phyloP scores from a whole-genome alignment of 2,329 filamentous ascomycete genomes.

The Chaetomium olivaceum region DNA sequence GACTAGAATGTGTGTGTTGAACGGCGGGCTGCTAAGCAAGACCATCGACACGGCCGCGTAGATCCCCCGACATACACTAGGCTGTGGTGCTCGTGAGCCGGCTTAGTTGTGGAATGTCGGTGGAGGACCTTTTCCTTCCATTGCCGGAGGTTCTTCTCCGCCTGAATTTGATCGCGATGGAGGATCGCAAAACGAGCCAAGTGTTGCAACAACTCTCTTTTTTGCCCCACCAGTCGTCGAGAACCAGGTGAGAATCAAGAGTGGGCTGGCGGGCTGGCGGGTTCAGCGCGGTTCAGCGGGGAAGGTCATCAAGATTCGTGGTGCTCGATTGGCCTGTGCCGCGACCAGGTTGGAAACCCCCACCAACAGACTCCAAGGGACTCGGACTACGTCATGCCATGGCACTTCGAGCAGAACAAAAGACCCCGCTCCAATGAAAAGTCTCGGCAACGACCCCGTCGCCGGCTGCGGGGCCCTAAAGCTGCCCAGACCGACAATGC shows the following conservation, averaged over 20 bases:
- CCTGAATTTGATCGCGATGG: background rate
- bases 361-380: conserved; percentile 17
- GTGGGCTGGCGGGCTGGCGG: too few relatives aligned
- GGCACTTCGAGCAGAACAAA: background rate
- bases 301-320: background rate
- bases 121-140: background rate
- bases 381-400: conserved; percentile 25
- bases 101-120: background rate
- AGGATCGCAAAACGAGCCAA: background rate
- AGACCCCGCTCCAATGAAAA: conserved; percentile 1
- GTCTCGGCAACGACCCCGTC: conserved; percentile 1
- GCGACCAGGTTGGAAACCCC: conserved; percentile 21
- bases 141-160: conserved; percentile 2
- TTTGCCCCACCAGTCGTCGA: too few relatives aligned
- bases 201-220: too few relatives aligned
- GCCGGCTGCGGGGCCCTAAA: background rate
- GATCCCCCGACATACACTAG: background rate
- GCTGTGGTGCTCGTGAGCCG: background rate
- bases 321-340: conserved; percentile 1
- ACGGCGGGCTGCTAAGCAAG: background rate
- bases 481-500: background rate
- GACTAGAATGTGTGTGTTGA: background rate
- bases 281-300: background rate
- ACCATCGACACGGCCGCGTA: background rate
- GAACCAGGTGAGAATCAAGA: too few relatives aligned